Evolutionary conservation across 1,284 basidiomycete genomes (phyloP), one percentile per base, ranked within the genome.

Genomic region (Lentinus polychrous): DNA sequence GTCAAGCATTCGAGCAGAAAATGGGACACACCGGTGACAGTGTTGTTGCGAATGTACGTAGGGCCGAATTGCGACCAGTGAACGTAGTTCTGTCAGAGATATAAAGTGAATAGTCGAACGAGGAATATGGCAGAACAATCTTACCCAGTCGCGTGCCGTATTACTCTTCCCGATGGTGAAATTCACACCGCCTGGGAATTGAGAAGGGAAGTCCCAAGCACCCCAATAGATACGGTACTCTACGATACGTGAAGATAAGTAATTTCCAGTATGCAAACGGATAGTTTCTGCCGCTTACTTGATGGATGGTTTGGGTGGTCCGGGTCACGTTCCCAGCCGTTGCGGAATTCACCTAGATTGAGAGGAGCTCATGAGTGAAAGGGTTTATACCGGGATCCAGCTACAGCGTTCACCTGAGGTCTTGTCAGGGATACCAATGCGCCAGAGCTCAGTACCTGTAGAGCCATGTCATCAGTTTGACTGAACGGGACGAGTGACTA

Each of bases 201-300:
- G 56, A 18, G 48, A 58, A 3, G 60, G 57, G 49, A 62, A 64
- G 43, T 62, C 58, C 57, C 58, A 64, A 7, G 60, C 58, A 15
- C 62, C 62, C 58, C 60, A 64, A 48, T 56, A 60, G 27, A 62
- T 62, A 8, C 59, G 56, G 24, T 61, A 61, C 47, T 63, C 59
- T 63, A 38, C 18, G 20, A 4, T 3, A 33, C 5, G 12, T 20
- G 39, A 17, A 22, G 3, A 18, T 20, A 37, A 37, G 6, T n/a
- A 7, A 42, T 34, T 11, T 33, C 17, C n/a, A 44, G 7, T 20
- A 14, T 12, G 36, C n/a, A n/a, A n/a, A n/a, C 3, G 5, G 15
- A n/a, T 7, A 24, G 3, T 2, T 10, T 15, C 7, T 2, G 12
- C 45, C 50, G 11, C 27, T 27, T 32, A 57, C 53, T 57, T 3